A percentile compares a stretch with the other conserved stretches of the same genome.
Conservation (phyloP, 805 yeast genomes). For the Kodamaea sagamina region DNA sequence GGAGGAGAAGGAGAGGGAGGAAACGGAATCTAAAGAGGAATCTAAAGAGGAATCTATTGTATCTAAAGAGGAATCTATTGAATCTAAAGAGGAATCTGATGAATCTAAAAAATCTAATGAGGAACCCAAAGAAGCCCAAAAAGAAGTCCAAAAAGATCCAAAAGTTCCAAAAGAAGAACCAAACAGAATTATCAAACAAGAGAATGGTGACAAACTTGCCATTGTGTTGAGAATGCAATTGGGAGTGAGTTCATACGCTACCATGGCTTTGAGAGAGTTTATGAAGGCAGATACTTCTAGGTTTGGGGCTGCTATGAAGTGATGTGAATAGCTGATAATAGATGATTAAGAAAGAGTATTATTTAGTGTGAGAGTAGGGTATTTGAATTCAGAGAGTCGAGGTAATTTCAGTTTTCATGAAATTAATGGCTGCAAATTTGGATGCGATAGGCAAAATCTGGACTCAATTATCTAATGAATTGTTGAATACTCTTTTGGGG, state of each 20-base stretch:
- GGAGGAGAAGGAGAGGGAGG: constrained; percentile 25
- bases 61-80: constrained; percentile 17
- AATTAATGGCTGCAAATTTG: too few species aligned
- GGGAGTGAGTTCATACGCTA: constrained; percentile 90
- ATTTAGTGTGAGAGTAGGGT: too few species aligned
- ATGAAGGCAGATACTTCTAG: constrained; percentile 73
- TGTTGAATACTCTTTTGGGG: too few species aligned
- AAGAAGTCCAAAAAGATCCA: constrained; percentile 26
- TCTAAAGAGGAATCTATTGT: constrained; percentile 21
- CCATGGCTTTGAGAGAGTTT: constrained; percentile 94
- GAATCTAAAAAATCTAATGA: background rate
- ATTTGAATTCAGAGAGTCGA: too few species aligned
- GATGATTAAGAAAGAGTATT: too few species aligned
- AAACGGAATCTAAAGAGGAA: constrained; percentile 2
- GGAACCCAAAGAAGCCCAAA: constrained; percentile 23
- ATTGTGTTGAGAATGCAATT: constrained; percentile 74
- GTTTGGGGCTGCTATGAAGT: constrained; percentile 21
- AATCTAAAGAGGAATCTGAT: constrained; percentile 10
- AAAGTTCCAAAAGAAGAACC: constrained; percentile 17
- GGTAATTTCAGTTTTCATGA: too few species aligned
- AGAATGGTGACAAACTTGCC: constrained; percentile 56
- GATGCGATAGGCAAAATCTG: too few species aligned
- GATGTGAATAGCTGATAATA: background rate
- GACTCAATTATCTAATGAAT: too few species aligned
- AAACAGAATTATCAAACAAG: constrained; percentile 14